Conservation (phyloP, 2,329 filamentous ascomycete species). For the Gnomoniopsis smithogilvyi region DNA sequence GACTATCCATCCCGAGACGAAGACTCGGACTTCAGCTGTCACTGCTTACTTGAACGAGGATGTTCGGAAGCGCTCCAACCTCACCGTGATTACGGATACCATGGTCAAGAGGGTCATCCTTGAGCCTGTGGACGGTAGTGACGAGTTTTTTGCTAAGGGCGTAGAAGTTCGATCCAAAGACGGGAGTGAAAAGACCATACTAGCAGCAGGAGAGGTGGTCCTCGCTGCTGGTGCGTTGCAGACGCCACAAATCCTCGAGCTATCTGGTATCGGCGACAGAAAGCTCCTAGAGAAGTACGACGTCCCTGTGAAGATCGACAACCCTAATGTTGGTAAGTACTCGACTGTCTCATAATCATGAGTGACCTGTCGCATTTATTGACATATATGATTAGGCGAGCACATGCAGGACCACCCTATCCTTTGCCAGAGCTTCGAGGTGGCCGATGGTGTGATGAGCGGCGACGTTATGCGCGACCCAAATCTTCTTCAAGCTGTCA, state of each 20-base stretch:
- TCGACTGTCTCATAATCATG: background rate
- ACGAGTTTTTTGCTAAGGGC: conserved; percentile 18
- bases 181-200: conserved; percentile 15
- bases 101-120: conserved; percentile 23
- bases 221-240: conserved; percentile 30
- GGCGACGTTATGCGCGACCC: conserved; percentile 18
- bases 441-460: conserved; percentile 29
- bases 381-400: background rate
- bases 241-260: conserved; percentile 20
- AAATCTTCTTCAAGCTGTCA: conserved; percentile 14
- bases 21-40: conserved; percentile 12
- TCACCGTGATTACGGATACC: conserved; percentile 21
- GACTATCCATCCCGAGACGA: conserved; percentile 12
- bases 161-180: conserved; percentile 20
- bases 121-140: background rate
- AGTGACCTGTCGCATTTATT: background rate
- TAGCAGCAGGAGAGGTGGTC: conserved; percentile 23
- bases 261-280: conserved; percentile 27
- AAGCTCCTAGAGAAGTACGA: conserved; percentile 29
- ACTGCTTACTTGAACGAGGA: conserved; percentile 16
- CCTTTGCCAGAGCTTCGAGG: conserved; percentile 25
- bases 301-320: background rate
- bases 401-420: conserved; percentile 35
- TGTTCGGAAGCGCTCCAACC: conserved; percentile 10
- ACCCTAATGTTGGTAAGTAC: background rate